Percentiles rank a stretch among this genome's conserved stretches.
These are phyloP conservation scores for Epichloe baconii DNA, from an alignment of 2,329 filamentous ascomycete genomes.

Conservation along the genomic window DNA sequence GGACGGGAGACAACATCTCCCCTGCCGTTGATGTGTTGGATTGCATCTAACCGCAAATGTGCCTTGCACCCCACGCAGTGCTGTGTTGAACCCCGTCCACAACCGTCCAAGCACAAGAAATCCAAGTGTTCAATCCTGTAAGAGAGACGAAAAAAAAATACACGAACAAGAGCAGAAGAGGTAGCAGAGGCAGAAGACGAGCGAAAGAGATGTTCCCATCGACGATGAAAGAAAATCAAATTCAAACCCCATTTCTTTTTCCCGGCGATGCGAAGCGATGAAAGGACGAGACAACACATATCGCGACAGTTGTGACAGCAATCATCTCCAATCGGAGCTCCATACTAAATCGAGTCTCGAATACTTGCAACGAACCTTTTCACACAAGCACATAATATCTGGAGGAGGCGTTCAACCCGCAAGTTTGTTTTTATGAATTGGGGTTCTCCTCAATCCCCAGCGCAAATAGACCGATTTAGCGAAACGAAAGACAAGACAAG, in stretches of 20 bases:
- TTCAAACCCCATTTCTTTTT: constrained; percentile 4
- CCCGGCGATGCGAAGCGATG: constrained; percentile 1
- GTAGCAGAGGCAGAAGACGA: not conserved
- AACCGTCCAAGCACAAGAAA: constrained; percentile 45
- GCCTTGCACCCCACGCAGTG: constrained; percentile 29
- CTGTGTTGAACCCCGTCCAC: constrained; percentile 55
- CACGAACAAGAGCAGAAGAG: not conserved
- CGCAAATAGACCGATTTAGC: constrained; percentile 5
- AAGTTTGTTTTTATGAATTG: not conserved
- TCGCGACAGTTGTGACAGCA: not conserved
- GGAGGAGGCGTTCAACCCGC: not conserved
- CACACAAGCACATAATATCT: not conserved
- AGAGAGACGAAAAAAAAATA: constrained; percentile 10
- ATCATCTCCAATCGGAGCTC: not conserved
- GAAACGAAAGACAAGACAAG: not conserved
- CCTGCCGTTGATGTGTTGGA: not conserved
- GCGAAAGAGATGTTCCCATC: not conserved
- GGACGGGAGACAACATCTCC: not conserved
- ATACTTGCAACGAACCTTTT: not conserved
- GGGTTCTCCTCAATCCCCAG: constrained; percentile 1
- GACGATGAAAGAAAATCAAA: not conserved
- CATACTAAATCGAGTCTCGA: not conserved
- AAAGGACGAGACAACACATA: not conserved
- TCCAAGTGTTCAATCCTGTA: constrained; percentile 60
- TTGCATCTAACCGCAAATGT: not conserved